Conservation (phyloP, 2,329 filamentous ascomycete species). For the Apiospora pterosperma region DNA sequence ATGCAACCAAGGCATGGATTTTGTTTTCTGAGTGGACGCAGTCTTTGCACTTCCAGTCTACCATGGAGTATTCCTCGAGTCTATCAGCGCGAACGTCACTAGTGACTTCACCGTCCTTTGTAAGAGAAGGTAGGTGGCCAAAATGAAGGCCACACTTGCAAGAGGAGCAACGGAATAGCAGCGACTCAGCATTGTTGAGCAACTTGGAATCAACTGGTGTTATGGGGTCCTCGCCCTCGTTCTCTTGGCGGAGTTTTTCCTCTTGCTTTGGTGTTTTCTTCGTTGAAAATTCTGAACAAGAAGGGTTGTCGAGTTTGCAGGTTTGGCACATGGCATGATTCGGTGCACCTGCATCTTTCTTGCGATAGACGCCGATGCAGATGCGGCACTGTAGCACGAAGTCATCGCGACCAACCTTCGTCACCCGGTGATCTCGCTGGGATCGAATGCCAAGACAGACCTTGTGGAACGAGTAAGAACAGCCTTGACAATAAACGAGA, state of each 20-base stretch:
- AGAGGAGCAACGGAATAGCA: conserved; percentile 77
- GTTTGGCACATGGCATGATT: conserved; percentile 67
- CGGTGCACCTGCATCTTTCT: conserved; percentile 69
- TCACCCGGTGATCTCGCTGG: conserved; percentile 80
- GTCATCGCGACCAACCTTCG: conserved; percentile 71
- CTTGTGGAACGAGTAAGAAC: conserved; percentile 79
- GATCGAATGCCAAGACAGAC: conserved; percentile 73
- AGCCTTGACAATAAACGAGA: conserved; percentile 88
- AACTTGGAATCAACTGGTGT: conserved; percentile 57
- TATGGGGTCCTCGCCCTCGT: conserved; percentile 74
- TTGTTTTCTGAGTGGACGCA: conserved; percentile 65
- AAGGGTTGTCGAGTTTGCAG: conserved; percentile 62
- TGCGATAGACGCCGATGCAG: conserved; percentile 67
- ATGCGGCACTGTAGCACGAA: conserved; percentile 90
- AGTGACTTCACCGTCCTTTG: conserved; percentile 32
- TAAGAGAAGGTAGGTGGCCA: conserved; percentile 67
- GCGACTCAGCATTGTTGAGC: conserved; percentile 70
- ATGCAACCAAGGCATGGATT: conserved; percentile 78
- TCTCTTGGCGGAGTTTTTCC: conserved; percentile 76
- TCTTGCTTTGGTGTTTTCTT: conserved; percentile 76
- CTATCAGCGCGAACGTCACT: conserved; percentile 56
- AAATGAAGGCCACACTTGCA: conserved; percentile 83
- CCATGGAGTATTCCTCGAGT: conserved; percentile 64
- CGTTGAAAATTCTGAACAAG: conserved; percentile 72
- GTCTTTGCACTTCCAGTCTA: conserved; percentile 76